A percentile compares a stretch with the other conserved stretches of the same genome.
phyloP scores from a whole-genome alignment of 1,284 basidiomycete genomes.

The Butyriboletus appendiculatus region DNA sequence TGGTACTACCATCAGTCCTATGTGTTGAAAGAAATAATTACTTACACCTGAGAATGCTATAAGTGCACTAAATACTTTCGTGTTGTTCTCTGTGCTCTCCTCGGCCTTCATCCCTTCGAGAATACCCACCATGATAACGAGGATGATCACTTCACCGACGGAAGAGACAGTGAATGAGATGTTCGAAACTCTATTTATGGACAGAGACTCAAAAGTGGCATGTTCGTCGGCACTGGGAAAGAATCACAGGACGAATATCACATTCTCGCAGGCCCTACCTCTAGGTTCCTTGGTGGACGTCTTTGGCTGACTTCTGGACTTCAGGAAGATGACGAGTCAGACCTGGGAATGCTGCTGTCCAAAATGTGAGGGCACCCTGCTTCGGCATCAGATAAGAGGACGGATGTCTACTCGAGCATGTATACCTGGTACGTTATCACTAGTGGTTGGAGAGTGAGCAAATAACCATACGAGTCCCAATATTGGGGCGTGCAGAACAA shows the following conservation, averaged over 20 bases:
- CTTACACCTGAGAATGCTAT: conserved; percentile 77
- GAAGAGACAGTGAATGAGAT: conserved; percentile 77
- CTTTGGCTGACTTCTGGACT: conserved; percentile 51
- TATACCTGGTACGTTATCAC: conserved; percentile 76
- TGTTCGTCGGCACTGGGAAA: conserved; percentile 55
- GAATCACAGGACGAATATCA: conserved; percentile 2
- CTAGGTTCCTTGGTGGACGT: conserved; percentile 46
- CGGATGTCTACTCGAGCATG: not conserved
- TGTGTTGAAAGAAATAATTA: conserved; percentile 8
- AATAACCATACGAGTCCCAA: not conserved
- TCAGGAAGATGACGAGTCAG: conserved; percentile 73
- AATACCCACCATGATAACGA: conserved; percentile 79
- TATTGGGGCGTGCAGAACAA: not conserved
- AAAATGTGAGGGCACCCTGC: conserved; percentile 74
- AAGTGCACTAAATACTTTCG: conserved; percentile 72
- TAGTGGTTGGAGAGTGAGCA: conserved; percentile 25
- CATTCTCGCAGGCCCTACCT: conserved; percentile 37
- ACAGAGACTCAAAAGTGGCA: conserved; percentile 61
- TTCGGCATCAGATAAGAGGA: conserved; percentile 1
- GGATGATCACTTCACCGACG: conserved; percentile 68
- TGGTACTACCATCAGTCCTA: not conserved
- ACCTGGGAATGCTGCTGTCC: conserved; percentile 84
- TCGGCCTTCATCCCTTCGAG: conserved; percentile 66
- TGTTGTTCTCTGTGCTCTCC: conserved; percentile 72
- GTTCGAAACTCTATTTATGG: conserved; percentile 79